Evolutionary conservation across 345 rosid genomes (phyloP).

Genomic region (Melaleuca quinquenervia): DNA sequence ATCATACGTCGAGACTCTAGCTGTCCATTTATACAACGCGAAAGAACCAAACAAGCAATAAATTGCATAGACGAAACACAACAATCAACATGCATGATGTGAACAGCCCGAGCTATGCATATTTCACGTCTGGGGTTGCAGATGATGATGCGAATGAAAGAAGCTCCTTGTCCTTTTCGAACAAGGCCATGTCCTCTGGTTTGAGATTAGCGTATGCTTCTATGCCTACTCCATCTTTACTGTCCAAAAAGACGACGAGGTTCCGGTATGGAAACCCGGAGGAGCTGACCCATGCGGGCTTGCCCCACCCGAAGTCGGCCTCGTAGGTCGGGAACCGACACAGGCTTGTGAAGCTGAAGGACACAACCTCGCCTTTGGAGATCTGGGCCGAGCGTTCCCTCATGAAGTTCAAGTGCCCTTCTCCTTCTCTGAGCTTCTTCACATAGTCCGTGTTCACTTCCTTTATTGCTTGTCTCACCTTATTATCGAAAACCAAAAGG

Average conservation of each 20-base stretch:
- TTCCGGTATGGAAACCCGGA: conserved; percentile 1
- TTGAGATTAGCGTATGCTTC: conserved; percentile 23
- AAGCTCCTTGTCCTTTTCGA: conserved; percentile 4
- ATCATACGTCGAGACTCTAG: neutral
- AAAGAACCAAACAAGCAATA: neutral
- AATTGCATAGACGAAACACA: neutral
- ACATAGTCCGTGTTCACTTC: neutral
- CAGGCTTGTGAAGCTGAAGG: conserved; percentile 20
- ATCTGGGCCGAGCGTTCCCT: neutral
- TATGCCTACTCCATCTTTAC: conserved; percentile 5
- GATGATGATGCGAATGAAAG: neutral
- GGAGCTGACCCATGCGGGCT: conserved; percentile 17
- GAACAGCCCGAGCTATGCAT: neutral
- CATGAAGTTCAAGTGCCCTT: neutral
- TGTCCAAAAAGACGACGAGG: conserved; percentile 5
- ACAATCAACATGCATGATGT: neutral
- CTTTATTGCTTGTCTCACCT: conserved; percentile 3
- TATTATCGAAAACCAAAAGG: neutral
- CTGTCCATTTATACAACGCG: neutral
- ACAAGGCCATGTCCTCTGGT: conserved; percentile 12
- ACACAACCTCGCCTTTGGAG: neutral
- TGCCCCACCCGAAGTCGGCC: conserved; percentile 37
- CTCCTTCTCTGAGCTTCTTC: conserved; percentile 2
- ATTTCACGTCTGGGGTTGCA: neutral
- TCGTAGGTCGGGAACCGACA: conserved; percentile 16